These are phyloP conservation scores for Astragalus membranaceus DNA, from an alignment of 306 rosid genomes.

Conservation along the genomic window DNA sequence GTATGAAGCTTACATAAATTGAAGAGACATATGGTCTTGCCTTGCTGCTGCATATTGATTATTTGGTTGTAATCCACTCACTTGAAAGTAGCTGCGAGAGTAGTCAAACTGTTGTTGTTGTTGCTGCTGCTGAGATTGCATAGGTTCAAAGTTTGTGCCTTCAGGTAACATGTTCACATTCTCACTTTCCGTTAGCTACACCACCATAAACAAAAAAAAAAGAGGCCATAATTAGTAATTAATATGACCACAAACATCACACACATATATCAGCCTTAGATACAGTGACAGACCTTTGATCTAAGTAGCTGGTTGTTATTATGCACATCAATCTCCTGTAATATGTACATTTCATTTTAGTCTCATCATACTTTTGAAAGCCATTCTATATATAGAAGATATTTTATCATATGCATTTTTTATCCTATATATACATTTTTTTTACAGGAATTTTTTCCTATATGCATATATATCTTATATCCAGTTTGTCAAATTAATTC, in stretches of 20 bases:
- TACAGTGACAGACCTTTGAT: slow-evolving; percentile 48
- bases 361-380: background rate
- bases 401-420: too few relatives aligned
- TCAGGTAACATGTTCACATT: slow-evolving; percentile 36
- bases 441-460: too few relatives aligned
- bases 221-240: background rate
- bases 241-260: background rate
- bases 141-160: slow-evolving; percentile 41
- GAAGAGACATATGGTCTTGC: slow-evolving; percentile 70
- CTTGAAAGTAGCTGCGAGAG: slow-evolving; percentile 69
- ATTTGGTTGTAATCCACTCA: slow-evolving; percentile 62
- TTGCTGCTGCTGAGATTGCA: slow-evolving; percentile 35
- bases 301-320: slow-evolving; percentile 74
- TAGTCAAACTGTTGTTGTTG: slow-evolving; percentile 38
- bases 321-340: slow-evolving; percentile 82
- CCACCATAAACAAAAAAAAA: background rate
- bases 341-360: background rate
- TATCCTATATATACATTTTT: too few relatives aligned
- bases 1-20: slow-evolving; percentile 49
- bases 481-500: too few relatives aligned
- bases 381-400: background rate
- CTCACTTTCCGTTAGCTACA: slow-evolving; percentile 66
- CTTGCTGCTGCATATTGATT: slow-evolving; percentile 36
- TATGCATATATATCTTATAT: too few relatives aligned
- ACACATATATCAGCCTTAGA: background rate